These are phyloP conservation scores for Chrysosporium queenslandicum DNA, from an alignment of 2,329 filamentous ascomycete species.

Conservation along the genomic window DNA sequence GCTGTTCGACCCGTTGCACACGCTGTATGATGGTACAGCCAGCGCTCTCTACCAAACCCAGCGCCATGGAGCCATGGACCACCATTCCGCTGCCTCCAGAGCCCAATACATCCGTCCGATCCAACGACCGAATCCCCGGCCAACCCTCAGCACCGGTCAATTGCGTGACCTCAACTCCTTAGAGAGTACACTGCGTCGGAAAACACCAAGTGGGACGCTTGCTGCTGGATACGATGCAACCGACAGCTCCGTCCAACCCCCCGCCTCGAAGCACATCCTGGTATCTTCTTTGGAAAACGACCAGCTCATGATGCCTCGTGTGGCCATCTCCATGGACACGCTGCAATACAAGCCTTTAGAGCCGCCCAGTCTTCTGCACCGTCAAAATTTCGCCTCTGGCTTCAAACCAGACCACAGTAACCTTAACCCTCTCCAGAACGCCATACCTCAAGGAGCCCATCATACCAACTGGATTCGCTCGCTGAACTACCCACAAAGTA, in stretches of 20 bases:
- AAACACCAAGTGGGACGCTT: constrained; percentile 89
- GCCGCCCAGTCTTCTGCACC: constrained; percentile 24
- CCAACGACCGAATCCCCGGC: constrained; percentile 28
- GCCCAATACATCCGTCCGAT: constrained; percentile 33
- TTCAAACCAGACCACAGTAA: constrained; percentile 30
- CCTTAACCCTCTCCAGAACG: constrained; percentile 18
- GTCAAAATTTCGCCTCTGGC: constrained; percentile 31
- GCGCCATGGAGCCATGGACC: constrained; percentile 19
- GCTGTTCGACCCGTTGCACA: constrained; percentile 24
- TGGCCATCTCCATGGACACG: constrained; percentile 25
- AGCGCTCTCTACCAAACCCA: constrained; percentile 22
- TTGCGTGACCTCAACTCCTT: constrained; percentile 17
- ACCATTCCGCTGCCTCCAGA: constrained; percentile 20
- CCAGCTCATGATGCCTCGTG: constrained; percentile 26
- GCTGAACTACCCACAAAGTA: constrained; percentile 41
- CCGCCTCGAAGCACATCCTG: constrained; percentile 73
- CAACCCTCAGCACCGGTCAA: constrained; percentile 21
- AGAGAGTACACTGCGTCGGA: constrained; percentile 76
- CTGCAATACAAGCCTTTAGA: constrained; percentile 26
- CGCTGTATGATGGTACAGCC: constrained; percentile 27
- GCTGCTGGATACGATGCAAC: constrained; percentile 86
- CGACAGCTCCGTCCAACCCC: constrained; percentile 62
- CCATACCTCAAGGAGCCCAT: constrained; percentile 24
- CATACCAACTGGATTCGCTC: constrained; percentile 35
- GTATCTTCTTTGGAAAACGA: constrained; percentile 49